phyloP scores from a whole-genome alignment of 768 basidiomycete species.

The Macrocybe gigantea region DNA sequence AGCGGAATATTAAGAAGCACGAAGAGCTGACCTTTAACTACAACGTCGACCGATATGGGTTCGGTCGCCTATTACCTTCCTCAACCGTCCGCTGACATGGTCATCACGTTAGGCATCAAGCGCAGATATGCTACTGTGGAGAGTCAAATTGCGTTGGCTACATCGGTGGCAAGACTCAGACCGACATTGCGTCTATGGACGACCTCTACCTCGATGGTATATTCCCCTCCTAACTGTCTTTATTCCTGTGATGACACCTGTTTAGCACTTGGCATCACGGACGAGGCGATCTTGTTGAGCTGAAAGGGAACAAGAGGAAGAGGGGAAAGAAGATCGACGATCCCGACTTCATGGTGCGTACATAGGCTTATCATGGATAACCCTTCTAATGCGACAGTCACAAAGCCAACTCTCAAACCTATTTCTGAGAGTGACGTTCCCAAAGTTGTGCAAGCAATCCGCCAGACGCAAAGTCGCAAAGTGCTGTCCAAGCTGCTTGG shows the following conservation, averaged over 20 bases:
- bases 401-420: conserved; percentile 71
- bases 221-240: conserved; percentile 9
- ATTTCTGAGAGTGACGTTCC: conserved; percentile 77
- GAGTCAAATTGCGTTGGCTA: conserved; percentile 93
- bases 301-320: conserved; percentile 93
- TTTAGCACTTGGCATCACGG: conserved; percentile 87
- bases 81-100: not conserved
- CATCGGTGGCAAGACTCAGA: conserved; percentile 98
- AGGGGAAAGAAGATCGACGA: conserved; percentile 92
- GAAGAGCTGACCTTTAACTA: conserved; percentile 99
- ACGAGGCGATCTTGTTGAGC: conserved; percentile 74
- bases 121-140: conserved; percentile 92
- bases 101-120: conserved; percentile 63
- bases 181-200: conserved; percentile 91
- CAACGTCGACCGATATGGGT: conserved; percentile 99
- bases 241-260: not conserved
- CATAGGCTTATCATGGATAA: conserved; percentile 1
- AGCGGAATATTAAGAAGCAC: conserved; percentile 62
- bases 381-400: conserved; percentile 2
- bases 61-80: conserved; percentile 19
- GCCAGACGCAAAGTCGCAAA: conserved; percentile 80
- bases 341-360: conserved; percentile 75
- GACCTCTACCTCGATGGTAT: conserved; percentile 90
- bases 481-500: conserved; percentile 79
- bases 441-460: conserved; percentile 86